Evolutionary conservation across 2,329 filamentous ascomycete species (phyloP).

Genomic region (Chaetomium sp.): DNA sequence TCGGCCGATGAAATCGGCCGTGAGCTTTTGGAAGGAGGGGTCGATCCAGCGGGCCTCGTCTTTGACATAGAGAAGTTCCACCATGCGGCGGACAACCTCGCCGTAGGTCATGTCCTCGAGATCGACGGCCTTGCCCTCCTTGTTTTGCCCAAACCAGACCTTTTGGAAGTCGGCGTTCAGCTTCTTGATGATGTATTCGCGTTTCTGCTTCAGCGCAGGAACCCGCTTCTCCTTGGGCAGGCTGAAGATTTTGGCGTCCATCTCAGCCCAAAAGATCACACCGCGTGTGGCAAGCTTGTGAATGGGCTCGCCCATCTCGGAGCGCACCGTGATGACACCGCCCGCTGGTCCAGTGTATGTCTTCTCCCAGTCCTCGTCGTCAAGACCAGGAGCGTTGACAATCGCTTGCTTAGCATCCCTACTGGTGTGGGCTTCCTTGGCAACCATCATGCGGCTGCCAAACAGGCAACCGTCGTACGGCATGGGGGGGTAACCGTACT

Average conservation of each 20-base stretch:
- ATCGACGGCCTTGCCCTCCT: slow-evolving; percentile 71
- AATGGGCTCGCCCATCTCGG: slow-evolving; percentile 99
- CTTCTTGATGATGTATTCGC: slow-evolving; percentile 88
- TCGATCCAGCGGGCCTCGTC: slow-evolving; percentile 92
- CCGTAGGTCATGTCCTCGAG: slow-evolving; percentile 94
- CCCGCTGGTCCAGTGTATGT: slow-evolving; percentile 88
- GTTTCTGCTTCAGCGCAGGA: slow-evolving; percentile 78
- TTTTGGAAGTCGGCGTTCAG: slow-evolving; percentile 96
- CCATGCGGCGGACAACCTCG: slow-evolving; percentile 79
- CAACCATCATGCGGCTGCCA: slow-evolving; percentile 89
- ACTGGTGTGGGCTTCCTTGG: slow-evolving; percentile 86
- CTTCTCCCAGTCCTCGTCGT: slow-evolving; percentile 81
- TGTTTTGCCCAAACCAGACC: slow-evolving; percentile 90
- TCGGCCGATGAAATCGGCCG: slow-evolving; percentile 92
- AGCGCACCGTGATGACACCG: slow-evolving; percentile 91
- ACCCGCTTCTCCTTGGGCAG: slow-evolving; percentile 92
- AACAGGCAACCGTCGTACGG: slow-evolving; percentile 89
- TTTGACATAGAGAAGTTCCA: slow-evolving; percentile 85
- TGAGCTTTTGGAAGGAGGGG: slow-evolving; percentile 70
- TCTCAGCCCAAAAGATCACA: slow-evolving; percentile 95
- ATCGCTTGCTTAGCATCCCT: slow-evolving; percentile 85
- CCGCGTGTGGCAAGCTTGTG: slow-evolving; percentile 97
- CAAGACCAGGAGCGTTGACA: slow-evolving; percentile 74
- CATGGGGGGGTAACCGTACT: slow-evolving; percentile 85
- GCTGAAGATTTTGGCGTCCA: slow-evolving; percentile 97